Base-by-base conservation (phyloP, 345 rosid species). In the Sonneratia alba region DNA sequence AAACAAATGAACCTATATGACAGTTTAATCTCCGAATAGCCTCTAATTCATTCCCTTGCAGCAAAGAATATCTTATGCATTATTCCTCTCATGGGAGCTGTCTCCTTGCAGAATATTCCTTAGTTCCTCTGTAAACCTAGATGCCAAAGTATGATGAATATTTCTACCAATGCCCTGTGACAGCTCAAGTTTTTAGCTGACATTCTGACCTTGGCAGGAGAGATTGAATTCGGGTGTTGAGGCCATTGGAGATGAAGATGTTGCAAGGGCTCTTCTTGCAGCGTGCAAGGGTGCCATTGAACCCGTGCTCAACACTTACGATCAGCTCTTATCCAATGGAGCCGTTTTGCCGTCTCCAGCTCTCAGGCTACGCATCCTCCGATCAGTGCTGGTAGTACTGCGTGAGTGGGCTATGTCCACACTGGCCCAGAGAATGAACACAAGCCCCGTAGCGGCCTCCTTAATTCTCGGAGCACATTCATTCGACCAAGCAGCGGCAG, bases 201-300 rank as follows among this genome's bases (percentile, higher is more conserved):
- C 21, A 62, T 66, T 55, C 64, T 70, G 42, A 53, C 67, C 61
- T 61, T 72, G 78, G 88, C 71, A 77, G 99, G 99, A 89, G 90
- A 96, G 98, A 79, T 45, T 83, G 71, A 95, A 89, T 72, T 84
- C 90, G 11, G 83, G 74, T 13, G 68, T 76, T 68, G 99, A 91
- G 82, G 14, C 80, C 74, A 88, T 96, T n/a, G 96, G 92, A 27
- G 89, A 92, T 68, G 97, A 96, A 81, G 98, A 91, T 77, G 84
- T 96, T 72, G 87, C 94, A 45, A 85, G 96, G 81, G 96, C 93
- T 74, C 89, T 92, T 78, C 79, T 96, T 64, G 94, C 96, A 49
- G 97, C 93, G 73, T 91, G 99, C 85, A 92, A 89, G 83, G 97
- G 96, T 53, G 91, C 97, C 66, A 83, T 89, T 68, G 98, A 92